phyloP scores from a whole-genome alignment of 2,329 filamentous ascomycete species.

The Amylocarpus encephaloides region DNA sequence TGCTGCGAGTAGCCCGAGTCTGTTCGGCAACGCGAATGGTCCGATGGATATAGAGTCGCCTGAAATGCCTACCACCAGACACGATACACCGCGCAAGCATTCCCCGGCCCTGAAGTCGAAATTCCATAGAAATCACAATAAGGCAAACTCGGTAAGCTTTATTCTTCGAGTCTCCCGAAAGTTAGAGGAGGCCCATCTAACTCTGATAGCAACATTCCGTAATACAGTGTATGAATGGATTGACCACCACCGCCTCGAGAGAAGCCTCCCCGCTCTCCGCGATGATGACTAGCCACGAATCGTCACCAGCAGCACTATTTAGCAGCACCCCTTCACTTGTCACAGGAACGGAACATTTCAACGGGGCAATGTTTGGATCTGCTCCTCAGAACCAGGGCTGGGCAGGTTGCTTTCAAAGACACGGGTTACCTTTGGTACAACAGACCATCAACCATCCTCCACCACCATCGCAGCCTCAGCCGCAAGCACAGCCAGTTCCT shows the following conservation, averaged over 20 bases:
- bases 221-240: constrained; percentile 44
- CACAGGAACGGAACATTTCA: constrained; percentile 36
- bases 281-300: constrained; percentile 45
- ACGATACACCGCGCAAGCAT: constrained; percentile 28
- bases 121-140: constrained; percentile 32
- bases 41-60: constrained; percentile 36
- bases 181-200: constrained; percentile 27
- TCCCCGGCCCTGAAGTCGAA: constrained; percentile 24
- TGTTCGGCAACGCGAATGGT: constrained; percentile 18
- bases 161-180: not conserved
- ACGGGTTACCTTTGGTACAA: constrained; percentile 6
- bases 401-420: constrained; percentile 24
- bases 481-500: constrained; percentile 16
- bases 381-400: constrained; percentile 30
- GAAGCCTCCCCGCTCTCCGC: constrained; percentile 50
- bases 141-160: constrained; percentile 38
- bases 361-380: constrained; percentile 26
- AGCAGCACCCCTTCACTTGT: constrained; percentile 43
- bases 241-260: constrained; percentile 42
- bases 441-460: constrained; percentile 14
- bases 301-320: constrained; percentile 44
- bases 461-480: constrained; percentile 10
- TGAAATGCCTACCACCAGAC: constrained; percentile 37
- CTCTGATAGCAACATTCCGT: constrained; percentile 43
- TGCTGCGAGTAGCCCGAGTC: constrained; percentile 50